Conservation (phyloP, 1,284 basidiomycete species). For the Coriolopsis trogii region DNA sequence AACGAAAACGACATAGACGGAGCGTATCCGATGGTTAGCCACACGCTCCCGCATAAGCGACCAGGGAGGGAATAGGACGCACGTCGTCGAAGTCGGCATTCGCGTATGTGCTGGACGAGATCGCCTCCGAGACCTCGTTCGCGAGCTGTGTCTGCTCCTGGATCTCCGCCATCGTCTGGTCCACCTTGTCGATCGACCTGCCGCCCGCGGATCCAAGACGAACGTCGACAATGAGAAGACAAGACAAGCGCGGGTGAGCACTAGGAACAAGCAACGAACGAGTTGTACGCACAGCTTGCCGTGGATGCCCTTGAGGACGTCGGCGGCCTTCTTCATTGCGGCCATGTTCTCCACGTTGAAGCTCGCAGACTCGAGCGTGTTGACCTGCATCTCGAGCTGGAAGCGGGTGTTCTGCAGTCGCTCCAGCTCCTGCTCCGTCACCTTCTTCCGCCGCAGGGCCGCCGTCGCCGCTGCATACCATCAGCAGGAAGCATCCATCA, state of each 20-base stretch:
- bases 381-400: slow-evolving; percentile 96
- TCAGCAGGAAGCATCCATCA: background rate
- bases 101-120: slow-evolving; percentile 79
- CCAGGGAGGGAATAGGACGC: slow-evolving; percentile 22
- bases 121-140: slow-evolving; percentile 94
- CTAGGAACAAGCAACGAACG: background rate
- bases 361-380: slow-evolving; percentile 97
- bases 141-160: slow-evolving; percentile 94
- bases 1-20: background rate
- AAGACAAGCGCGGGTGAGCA: slow-evolving; percentile 4
- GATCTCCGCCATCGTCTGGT: slow-evolving; percentile 89
- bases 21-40: slow-evolving; percentile 4
- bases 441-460: slow-evolving; percentile 96
- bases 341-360: slow-evolving; percentile 98
- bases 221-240: too few species aligned
- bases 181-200: slow-evolving; percentile 92
- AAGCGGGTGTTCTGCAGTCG: slow-evolving; percentile 85
- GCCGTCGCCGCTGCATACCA: slow-evolving; percentile 71
- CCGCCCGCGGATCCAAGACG: background rate
- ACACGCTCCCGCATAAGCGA: background rate
- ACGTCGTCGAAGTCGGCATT: slow-evolving; percentile 79
- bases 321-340: slow-evolving; percentile 96
- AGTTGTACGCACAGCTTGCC: slow-evolving; percentile 76
- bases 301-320: slow-evolving; percentile 92
- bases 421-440: slow-evolving; percentile 88